Conservation (phyloP, 2,329 filamentous ascomycete genomes). For the Aspergillus bombycis region DNA sequence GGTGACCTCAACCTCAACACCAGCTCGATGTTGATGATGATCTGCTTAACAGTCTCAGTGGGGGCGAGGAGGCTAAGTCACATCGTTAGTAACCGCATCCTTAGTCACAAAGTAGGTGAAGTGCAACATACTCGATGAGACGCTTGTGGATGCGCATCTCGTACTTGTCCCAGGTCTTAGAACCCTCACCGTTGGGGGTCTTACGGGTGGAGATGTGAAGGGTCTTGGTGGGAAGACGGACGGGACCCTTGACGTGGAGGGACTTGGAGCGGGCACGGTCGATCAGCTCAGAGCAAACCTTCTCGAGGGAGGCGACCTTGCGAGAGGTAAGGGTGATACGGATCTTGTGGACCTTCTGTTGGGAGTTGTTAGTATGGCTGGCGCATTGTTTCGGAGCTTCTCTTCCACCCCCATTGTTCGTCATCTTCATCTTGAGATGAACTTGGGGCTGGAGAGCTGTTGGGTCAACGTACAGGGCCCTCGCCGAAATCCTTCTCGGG, state of each 20-base stretch:
- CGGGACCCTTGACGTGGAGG: conserved; percentile 96
- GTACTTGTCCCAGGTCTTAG: conserved; percentile 98
- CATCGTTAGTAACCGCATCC: conserved; percentile 17
- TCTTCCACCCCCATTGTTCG: not conserved
- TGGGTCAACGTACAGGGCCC: conserved; percentile 67
- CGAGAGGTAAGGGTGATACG: conserved; percentile 95
- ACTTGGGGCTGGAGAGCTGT: not conserved
- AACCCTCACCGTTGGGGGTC: conserved; percentile 99
- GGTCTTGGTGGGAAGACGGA: conserved; percentile 96
- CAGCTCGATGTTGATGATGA: conserved; percentile 59
- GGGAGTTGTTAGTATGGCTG: conserved; percentile 2
- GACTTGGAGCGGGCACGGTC: conserved; percentile 99
- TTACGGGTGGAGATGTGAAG: conserved; percentile 97
- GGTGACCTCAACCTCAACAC: conserved; percentile 58
- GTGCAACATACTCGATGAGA: conserved; percentile 76
- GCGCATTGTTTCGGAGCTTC: not conserved
- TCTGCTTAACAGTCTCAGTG: conserved; percentile 71
- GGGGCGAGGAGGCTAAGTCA: conserved; percentile 78
- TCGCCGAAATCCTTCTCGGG: conserved; percentile 91
- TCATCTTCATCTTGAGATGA: not conserved
- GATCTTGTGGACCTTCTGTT: conserved; percentile 92
- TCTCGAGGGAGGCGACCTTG: conserved; percentile 95
- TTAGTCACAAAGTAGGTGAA: not conserved
- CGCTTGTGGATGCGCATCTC: conserved; percentile 99
- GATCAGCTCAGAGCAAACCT: conserved; percentile 97